A percentile compares a stretch with the other conserved stretches of the same genome.
Conservation (phyloP, 2,329 filamentous ascomycete species). For the Rutstroemia sp. region DNA sequence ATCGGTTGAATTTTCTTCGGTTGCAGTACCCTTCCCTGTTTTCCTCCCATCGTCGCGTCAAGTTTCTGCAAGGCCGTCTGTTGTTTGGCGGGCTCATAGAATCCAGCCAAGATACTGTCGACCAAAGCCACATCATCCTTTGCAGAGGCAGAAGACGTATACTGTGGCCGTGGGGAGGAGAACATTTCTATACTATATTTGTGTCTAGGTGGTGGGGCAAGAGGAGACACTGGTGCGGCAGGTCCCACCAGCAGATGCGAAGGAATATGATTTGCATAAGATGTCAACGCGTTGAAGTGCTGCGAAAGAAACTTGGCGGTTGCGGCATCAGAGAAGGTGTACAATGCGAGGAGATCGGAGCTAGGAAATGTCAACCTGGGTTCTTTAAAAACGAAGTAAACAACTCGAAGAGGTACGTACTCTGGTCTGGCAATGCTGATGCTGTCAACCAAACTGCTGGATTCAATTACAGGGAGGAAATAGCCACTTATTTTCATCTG, state of each 20-base stretch:
- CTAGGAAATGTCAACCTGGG: conserved; percentile 26
- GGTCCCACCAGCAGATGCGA: conserved; percentile 41
- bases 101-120: too few species aligned
- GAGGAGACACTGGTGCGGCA: conserved; percentile 24
- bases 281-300: conserved; percentile 40
- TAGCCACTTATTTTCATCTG: conserved; percentile 35
- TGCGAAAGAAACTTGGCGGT: conserved; percentile 53
- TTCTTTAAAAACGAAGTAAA: background rate
- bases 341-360: conserved; percentile 35
- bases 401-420: conserved; percentile 24
- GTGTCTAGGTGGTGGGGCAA: background rate
- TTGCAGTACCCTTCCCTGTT: conserved; percentile 14
- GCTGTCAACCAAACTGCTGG: conserved; percentile 46
- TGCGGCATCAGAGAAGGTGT: conserved; percentile 42
- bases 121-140: background rate
- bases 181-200: conserved; percentile 40
- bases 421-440: conserved; percentile 29
- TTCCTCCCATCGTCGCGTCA: too few species aligned
- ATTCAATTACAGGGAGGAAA: conserved; percentile 38
- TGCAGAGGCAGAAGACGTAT: conserved; percentile 20
- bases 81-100: background rate
- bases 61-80: conserved; percentile 3
- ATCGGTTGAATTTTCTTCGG: conserved; percentile 28
- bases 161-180: conserved; percentile 37
- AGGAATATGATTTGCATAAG: conserved; percentile 52